Evolutionary conservation across 495 filamentous ascomycete genomes (phyloP).

Genomic region (Amorphotheca resinae): DNA sequence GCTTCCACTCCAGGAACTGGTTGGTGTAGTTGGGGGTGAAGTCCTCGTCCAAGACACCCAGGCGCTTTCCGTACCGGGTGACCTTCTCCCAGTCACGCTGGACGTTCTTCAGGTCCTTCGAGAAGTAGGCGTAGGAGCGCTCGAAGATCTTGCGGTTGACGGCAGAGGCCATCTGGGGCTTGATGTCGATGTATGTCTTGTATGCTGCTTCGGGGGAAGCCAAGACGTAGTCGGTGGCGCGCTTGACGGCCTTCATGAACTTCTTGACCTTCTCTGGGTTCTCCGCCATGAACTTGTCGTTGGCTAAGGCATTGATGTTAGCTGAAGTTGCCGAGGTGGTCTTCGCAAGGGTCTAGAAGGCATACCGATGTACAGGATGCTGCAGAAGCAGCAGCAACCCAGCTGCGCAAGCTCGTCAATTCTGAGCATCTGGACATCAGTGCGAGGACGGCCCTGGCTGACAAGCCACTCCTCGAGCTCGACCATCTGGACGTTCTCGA

Average conservation of each 20-base stretch:
- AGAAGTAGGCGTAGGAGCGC: conserved; percentile 59
- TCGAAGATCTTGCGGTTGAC: conserved; percentile 64
- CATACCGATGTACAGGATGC: conserved; percentile 53
- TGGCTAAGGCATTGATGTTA: conserved; percentile 23
- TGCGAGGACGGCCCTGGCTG: conserved; percentile 42
- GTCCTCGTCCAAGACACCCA: conserved; percentile 41
- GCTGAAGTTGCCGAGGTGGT: not conserved
- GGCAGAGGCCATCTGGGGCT: conserved; percentile 49
- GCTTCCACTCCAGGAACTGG: conserved; percentile 45
- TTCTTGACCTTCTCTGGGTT: conserved; percentile 44
- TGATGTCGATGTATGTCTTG: conserved; percentile 53
- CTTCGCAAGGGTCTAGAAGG: not conserved
- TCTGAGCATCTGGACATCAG: conserved; percentile 58
- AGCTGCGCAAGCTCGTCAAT: conserved; percentile 61
- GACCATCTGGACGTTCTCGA: conserved; percentile 65
- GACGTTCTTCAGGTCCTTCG: conserved; percentile 58
- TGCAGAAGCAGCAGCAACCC: conserved; percentile 67
- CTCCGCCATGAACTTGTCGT: conserved; percentile 48
- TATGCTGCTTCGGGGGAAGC: conserved; percentile 43
- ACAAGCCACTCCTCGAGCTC: conserved; percentile 59
- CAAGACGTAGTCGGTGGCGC: conserved; percentile 53
- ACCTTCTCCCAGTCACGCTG: conserved; percentile 57
- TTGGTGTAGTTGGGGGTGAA: conserved; percentile 61
- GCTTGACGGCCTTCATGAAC: conserved; percentile 54
- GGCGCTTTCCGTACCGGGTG: conserved; percentile 53